Evolutionary conservation across 2,329 filamentous ascomycete species (phyloP).

Genomic region (Botrytis squamosa): DNA sequence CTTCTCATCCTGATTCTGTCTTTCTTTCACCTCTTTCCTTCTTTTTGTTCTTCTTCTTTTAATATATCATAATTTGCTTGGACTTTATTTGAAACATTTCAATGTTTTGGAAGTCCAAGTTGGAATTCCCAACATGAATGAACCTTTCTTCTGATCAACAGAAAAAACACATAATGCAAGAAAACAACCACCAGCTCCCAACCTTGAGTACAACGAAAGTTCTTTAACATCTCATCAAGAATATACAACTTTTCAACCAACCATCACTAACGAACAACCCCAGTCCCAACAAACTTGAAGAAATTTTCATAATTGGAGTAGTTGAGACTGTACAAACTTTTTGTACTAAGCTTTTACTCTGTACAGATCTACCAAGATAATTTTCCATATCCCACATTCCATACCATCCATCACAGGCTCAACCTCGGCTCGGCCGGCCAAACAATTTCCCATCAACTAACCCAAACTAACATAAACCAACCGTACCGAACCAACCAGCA

Average conservation of each 20-base stretch:
- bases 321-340: too few relatives aligned
- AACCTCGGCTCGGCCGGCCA: not conserved
- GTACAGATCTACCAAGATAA: too few relatives aligned
- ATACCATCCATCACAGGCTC: not conserved
- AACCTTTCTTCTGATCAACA: not conserved
- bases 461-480: too few relatives aligned
- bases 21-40: too few relatives aligned
- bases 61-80: not conserved
- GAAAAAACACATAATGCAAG: accelerated
- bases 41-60: not conserved
- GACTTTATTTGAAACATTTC: accelerated
- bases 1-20: not conserved
- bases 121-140: accelerated
- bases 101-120: not conserved
- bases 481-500: not conserved
- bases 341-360: too few relatives aligned
- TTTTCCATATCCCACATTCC: too few relatives aligned
- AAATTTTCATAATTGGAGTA: too few relatives aligned
- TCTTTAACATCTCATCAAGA: not conserved
- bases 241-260: not conserved
- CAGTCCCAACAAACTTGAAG: too few relatives aligned
- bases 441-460: not conserved
- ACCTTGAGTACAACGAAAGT: not conserved
- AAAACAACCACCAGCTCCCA: not conserved
- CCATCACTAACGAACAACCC: too few relatives aligned